Evolutionary conservation across 2,329 filamentous ascomycete genomes (phyloP), one percentile per base, ranked within the genome.

Genomic region (Hypoxylon sp.): DNA sequence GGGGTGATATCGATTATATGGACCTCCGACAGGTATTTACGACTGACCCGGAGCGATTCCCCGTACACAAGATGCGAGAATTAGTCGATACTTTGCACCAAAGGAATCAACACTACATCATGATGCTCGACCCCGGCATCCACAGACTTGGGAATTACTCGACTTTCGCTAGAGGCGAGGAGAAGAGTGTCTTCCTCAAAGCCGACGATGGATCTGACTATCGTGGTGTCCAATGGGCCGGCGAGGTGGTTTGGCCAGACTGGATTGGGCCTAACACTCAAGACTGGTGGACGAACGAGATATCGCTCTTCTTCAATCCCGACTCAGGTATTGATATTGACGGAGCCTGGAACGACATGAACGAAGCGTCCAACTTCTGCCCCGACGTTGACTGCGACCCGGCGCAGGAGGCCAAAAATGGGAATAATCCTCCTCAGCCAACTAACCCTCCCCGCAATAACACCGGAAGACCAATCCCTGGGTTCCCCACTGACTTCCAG

Each of bases 311-410:
- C 78, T 91, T 91, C 77, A 77, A 83, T 61, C 77, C 85, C 0
- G 79, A 85, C 0, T 83, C 78, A 3, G 90, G 89, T 37, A 83
- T 92, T 19, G 85, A 91, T 72, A 87, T 92, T 46, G 90, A 92
- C 70, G 90, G 86, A 1, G 80, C 91, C 1, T 91, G 88, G 87
- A 89, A 89, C 62, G 88, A 90, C 72, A 87, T 90, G 86, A 87
- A 87, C 57, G 84, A 87, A 70, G 83, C 83, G 1, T 85, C 70
- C 83, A 86, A 69, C 72, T 78, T 70, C 54, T 72, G 68, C 56
- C 56, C 56, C 7, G 54, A 72, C 27, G 32, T 71, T 53, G 55
- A 65, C 32, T 74, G 69, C 42, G 65, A 75, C 24, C 72, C 73
- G 21, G 67, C 69, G 0, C 47, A 62, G n/a, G 50, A 37, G 4